A percentile compares a stretch with the other conserved stretches of the same genome.
Evolutionary conservation across 1,284 basidiomycete genomes (phyloP).

Genomic region (Ustilago cynodontis): DNA sequence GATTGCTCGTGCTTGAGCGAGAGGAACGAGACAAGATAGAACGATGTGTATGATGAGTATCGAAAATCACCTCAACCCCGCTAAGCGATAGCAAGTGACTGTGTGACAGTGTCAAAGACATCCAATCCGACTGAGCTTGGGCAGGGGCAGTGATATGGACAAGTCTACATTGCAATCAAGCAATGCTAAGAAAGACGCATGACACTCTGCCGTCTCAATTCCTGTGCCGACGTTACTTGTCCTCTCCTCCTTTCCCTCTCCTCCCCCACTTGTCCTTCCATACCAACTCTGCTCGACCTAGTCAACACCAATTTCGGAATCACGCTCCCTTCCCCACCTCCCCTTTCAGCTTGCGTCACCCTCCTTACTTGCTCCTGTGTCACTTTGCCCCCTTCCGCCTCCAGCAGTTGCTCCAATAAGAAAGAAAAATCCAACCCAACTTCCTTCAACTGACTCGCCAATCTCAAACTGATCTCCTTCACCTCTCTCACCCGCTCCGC

Average conservation of each 20-base stretch:
- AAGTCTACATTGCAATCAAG: background rate
- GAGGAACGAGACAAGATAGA: background rate
- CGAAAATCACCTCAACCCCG: background rate
- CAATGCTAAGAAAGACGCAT: conserved; percentile 28
- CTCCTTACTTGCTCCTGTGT: conserved; percentile 6
- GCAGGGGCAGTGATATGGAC: background rate
- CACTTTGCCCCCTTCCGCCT: conserved; percentile 9
- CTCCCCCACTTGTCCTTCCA: conserved; percentile 4
- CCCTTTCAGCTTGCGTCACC: background rate
- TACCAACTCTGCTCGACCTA: conserved; percentile 23
- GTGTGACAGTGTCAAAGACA: background rate
- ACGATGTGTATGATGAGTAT: background rate
- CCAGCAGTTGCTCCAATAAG: conserved; percentile 26
- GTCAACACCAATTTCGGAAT: conserved; percentile 22
- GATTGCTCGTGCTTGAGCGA: conserved; percentile 26
- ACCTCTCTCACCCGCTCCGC: conserved; percentile 47
- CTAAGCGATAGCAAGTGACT: background rate
- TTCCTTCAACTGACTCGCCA: conserved; percentile 37
- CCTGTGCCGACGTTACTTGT: conserved; percentile 31
- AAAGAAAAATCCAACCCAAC: conserved; percentile 45
- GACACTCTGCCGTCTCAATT: conserved; percentile 48
- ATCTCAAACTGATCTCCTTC: conserved; percentile 58
- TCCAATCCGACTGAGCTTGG: background rate
- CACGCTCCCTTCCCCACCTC: background rate
- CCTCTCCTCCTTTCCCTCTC: conserved; percentile 1